Percentiles rank a stretch among this genome's conserved stretches.
Evolutionary conservation across 805 yeast genomes (phyloP).

Genomic region (Yarrowia sp.): DNA sequence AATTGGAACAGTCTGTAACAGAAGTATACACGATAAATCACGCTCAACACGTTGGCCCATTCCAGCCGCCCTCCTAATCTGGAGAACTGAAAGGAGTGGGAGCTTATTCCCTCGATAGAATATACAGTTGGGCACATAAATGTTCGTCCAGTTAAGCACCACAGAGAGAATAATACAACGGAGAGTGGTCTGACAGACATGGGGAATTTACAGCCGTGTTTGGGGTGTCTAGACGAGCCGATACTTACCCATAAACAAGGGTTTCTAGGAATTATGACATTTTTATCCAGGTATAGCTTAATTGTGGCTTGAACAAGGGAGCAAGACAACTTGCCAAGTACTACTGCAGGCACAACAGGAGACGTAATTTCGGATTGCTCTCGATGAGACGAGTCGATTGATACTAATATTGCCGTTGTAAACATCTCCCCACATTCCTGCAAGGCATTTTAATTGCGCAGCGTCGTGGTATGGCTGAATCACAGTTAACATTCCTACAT

Average conservation of each 20-base stretch:
- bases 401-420: neutral
- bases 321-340: neutral
- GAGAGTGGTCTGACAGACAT: neutral
- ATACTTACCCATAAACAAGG: neutral
- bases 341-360: neutral
- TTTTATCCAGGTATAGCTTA: neutral
- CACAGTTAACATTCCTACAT: constrained; percentile 2
- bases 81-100: neutral
- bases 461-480: neutral
- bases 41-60: constrained; percentile 4
- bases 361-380: neutral
- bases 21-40: neutral
- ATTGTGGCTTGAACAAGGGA: neutral
- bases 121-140: neutral
- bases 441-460: constrained; percentile 5
- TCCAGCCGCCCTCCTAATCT: constrained; percentile 18
- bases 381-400: neutral
- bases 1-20: too few relatives aligned
- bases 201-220: neutral
- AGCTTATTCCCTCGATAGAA: neutral
- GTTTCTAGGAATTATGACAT: neutral
- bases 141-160: neutral
- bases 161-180: neutral
- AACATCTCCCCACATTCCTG: neutral
- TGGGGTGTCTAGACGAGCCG: neutral